Evolutionary conservation across 2,329 filamentous ascomycete species (phyloP).

Genomic region (Colletotrichum phormii): DNA sequence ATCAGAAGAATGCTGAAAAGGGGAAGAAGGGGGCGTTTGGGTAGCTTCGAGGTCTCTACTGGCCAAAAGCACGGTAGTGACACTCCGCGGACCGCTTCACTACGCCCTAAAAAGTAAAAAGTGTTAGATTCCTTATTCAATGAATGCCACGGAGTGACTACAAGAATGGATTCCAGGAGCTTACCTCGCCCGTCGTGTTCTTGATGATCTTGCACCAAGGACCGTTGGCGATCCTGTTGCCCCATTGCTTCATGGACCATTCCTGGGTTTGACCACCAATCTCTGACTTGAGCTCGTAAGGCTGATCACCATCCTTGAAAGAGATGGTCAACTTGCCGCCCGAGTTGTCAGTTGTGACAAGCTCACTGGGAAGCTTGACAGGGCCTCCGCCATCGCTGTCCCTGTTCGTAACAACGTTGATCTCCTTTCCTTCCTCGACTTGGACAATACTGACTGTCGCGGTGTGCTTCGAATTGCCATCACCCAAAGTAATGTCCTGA

Average conservation of each 20-base stretch:
- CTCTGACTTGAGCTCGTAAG: background rate
- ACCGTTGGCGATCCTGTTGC: conserved; percentile 42
- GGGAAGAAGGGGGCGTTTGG: background rate
- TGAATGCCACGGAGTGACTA: too few species aligned
- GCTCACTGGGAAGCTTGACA: conserved; percentile 5
- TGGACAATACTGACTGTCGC: conserved; percentile 7
- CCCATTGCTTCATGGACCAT: background rate
- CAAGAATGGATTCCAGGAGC: too few species aligned
- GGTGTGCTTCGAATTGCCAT: background rate
- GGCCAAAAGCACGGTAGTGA: background rate
- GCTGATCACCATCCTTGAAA: background rate
- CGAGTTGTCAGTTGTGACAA: background rate
- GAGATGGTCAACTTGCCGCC: background rate
- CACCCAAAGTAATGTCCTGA: background rate
- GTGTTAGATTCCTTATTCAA: background rate
- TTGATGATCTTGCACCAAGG: conserved; percentile 3
- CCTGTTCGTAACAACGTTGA: conserved; percentile 38
- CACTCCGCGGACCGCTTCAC: background rate
- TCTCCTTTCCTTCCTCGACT: background rate
- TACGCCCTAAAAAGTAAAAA: background rate
- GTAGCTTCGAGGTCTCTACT: background rate
- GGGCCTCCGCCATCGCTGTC: conserved; percentile 43
- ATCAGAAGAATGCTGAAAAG: background rate
- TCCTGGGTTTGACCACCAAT: background rate
- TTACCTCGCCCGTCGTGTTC: background rate